Evolutionary conservation across 768 basidiomycete genomes (phyloP).

Genomic region (Mycena latifolia): DNA sequence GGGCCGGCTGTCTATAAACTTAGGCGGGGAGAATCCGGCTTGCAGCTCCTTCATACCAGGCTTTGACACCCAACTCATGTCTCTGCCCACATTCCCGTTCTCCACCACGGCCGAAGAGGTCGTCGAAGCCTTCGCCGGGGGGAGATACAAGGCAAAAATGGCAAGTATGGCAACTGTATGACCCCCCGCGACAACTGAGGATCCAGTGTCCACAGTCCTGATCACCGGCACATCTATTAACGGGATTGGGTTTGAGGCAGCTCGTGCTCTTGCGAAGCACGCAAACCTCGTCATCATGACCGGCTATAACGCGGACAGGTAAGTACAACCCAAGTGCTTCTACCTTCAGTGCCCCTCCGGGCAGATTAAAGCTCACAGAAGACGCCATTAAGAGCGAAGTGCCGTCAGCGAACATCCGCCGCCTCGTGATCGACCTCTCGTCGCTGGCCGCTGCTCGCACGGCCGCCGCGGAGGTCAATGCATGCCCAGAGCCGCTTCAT

Average conservation of each 20-base stretch:
- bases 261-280: conserved; percentile 5
- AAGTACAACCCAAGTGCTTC: no score
- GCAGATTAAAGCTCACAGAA: neutral
- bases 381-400: neutral
- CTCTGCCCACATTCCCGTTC: neutral
- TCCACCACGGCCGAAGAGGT: conserved; percentile 3
- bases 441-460: neutral
- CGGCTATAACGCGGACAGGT: conserved; percentile 3
- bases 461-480: neutral
- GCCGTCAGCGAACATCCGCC: conserved; percentile 2
- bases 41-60: no score
- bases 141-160: conserved; percentile 4
- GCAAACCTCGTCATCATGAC: conserved; percentile 6
- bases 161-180: neutral
- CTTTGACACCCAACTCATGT: no score
- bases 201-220: neutral
- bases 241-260: conserved; percentile 7
- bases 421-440: neutral
- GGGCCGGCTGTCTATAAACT: no score
- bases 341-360: neutral
- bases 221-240: conserved; percentile 12
- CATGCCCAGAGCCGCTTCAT: neutral
- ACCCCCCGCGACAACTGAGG: neutral
- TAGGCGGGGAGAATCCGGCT: no score
- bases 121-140: neutral